These are phyloP conservation scores for Haberlea rhodopensis DNA, from an alignment of 257 asterid species.

Conservation along the genomic window DNA sequence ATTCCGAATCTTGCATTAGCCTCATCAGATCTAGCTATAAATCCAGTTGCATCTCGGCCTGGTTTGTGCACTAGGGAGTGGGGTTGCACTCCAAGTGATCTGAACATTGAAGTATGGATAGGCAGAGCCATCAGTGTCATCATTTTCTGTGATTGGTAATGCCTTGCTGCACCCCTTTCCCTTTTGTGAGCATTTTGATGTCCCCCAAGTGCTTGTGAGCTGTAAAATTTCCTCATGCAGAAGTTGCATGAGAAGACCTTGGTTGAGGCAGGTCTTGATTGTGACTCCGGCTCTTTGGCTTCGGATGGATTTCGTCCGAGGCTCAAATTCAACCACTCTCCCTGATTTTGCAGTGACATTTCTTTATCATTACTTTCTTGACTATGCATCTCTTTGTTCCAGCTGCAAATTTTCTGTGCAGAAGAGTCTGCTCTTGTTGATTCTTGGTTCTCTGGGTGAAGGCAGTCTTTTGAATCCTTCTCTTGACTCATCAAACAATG, in stretches of 20 bases:
- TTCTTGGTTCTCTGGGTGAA: conserved; percentile 26
- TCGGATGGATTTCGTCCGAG: conserved; percentile 47
- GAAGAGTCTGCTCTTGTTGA: conserved; percentile 3
- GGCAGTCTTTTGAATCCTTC: conserved; percentile 35
- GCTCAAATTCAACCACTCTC: conserved; percentile 74
- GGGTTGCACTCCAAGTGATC: conserved; percentile 76
- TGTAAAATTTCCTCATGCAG: conserved; percentile 91
- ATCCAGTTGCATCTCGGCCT: conserved; percentile 39
- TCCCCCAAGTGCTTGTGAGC: conserved; percentile 98
- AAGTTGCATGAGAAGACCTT: conserved; percentile 89
- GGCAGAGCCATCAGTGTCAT: not conserved
- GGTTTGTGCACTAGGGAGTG: conserved; percentile 71
- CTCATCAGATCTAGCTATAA: conserved; percentile 42
- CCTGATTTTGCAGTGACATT: conserved; percentile 30
- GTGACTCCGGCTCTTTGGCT: conserved; percentile 37
- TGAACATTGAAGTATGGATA: conserved; percentile 47
- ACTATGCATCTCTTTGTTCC: conserved; percentile 35
- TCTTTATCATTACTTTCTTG: conserved; percentile 34
- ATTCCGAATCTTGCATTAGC: conserved; percentile 41
- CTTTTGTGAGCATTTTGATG: conserved; percentile 98
- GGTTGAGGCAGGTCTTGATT: conserved; percentile 42
- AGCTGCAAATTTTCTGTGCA: conserved; percentile 22
- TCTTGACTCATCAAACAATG: conserved; percentile 39
- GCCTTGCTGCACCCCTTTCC: conserved; percentile 76
- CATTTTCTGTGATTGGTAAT: not conserved